These are phyloP conservation scores for Cotoneaster glaucophyllus DNA, from an alignment of 306 rosid species.

Conservation along the genomic window DNA sequence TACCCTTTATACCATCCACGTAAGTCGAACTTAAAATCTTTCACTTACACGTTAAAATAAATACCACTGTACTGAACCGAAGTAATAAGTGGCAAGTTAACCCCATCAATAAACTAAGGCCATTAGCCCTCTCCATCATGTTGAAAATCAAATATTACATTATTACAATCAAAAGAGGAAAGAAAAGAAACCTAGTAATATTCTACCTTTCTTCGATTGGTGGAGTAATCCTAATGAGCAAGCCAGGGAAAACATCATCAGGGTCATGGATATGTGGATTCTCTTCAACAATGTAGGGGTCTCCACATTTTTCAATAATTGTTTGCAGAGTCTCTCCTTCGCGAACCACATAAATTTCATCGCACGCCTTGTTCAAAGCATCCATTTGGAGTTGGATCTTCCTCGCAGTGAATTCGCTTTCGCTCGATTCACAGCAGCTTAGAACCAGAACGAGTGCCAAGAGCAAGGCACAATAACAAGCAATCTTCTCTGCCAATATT, in stretches of 20 bases:
- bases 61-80: too few species aligned
- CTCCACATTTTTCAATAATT: constrained; percentile 71
- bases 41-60: too few species aligned
- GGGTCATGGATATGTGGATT: constrained; percentile 85
- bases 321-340: constrained; percentile 80
- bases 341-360: constrained; percentile 75
- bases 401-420: constrained; percentile 20
- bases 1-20: too few species aligned
- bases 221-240: constrained; percentile 70
- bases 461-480: constrained; percentile 27
- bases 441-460: constrained; percentile 26
- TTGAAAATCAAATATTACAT: background rate
- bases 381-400: background rate
- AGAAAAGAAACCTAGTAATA: background rate
- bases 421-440: constrained; percentile 36
- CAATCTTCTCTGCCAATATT: constrained; percentile 22
- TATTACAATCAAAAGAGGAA: background rate
- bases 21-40: too few species aligned
- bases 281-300: constrained; percentile 71
- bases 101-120: background rate
- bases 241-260: constrained; percentile 77
- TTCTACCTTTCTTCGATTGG: constrained; percentile 14
- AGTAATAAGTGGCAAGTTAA: too few species aligned
- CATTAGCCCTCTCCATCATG: background rate
- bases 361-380: constrained; percentile 34